Evolutionary conservation across 192 early-diverging fungal species (phyloP).

Genomic region (Rhizophlyctis rosea): DNA sequence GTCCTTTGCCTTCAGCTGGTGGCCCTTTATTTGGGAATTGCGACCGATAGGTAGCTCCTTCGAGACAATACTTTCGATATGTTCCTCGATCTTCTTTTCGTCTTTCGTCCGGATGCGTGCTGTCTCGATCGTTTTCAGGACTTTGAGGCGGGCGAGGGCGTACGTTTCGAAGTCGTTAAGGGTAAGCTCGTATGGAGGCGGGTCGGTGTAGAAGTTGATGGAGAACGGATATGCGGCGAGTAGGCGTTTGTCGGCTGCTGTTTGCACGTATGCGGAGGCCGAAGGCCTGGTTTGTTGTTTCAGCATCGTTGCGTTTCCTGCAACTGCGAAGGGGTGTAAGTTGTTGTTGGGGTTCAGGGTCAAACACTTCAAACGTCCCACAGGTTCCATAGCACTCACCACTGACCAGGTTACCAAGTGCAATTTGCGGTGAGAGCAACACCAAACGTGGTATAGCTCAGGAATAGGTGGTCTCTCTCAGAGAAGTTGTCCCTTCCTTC

Average conservation of each 20-base stretch:
- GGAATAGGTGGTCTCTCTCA: too few species aligned
- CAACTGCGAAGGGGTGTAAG: too few species aligned
- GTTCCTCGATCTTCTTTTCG: constrained; percentile 8
- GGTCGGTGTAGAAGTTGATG: constrained; percentile 67
- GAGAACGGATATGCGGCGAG: constrained; percentile 38
- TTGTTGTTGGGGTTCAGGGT: too few species aligned
- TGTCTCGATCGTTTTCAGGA: constrained; percentile 80
- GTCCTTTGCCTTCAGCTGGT: constrained; percentile 6
- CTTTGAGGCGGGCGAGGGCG: constrained; percentile 69
- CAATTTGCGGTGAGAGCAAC: too few species aligned
- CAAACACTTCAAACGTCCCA: too few species aligned
- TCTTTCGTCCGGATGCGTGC: constrained; percentile 63
- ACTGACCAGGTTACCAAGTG: too few species aligned
- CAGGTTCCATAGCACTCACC: too few species aligned
- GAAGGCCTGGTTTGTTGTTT: constrained; percentile 1
- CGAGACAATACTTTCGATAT: constrained; percentile 9
- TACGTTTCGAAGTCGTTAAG: constrained; percentile 71
- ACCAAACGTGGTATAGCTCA: too few species aligned
- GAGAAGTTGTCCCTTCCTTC: too few species aligned
- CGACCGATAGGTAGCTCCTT: constrained; percentile 24
- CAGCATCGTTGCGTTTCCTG: neutral
- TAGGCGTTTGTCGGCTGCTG: neutral
- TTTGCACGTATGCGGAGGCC: neutral
- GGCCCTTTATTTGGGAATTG: constrained; percentile 16
- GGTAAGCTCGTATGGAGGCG: constrained; percentile 65